Percentiles rank a stretch among this genome's conserved stretches.
These are phyloP conservation scores for Cryphonectria japonica DNA, from an alignment of 2,329 filamentous ascomycete genomes.

Conservation along the genomic window DNA sequence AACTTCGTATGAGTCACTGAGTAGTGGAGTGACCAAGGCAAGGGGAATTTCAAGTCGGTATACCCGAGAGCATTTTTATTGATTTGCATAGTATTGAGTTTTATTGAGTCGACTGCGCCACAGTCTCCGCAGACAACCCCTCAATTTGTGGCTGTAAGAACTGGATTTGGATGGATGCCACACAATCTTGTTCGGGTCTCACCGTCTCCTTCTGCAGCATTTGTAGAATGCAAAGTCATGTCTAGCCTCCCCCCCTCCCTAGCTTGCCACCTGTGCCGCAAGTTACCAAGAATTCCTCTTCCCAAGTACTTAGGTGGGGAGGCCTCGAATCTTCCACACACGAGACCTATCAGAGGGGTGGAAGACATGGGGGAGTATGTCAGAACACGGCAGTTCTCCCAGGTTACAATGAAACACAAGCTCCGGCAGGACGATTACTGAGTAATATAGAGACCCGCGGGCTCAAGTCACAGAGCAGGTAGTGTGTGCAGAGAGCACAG, in stretches of 20 bases:
- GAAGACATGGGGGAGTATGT: background rate
- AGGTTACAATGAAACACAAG: background rate
- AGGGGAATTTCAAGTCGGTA: background rate
- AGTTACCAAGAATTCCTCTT: too few relatives aligned
- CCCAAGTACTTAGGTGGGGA: too few relatives aligned
- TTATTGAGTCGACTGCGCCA: background rate
- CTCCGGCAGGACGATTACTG: background rate
- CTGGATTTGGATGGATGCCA: background rate
- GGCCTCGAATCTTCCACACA: background rate
- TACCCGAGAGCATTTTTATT: background rate
- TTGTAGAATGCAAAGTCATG: background rate
- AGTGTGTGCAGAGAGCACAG: background rate
- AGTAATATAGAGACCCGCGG: background rate
- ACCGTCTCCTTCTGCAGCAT: too few relatives aligned
- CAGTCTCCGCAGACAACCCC: background rate
- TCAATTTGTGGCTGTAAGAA: background rate
- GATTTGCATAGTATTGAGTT: too few relatives aligned
- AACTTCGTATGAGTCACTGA: too few relatives aligned
- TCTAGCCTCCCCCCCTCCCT: background rate
- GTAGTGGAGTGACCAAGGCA: background rate
- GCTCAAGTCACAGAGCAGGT: background rate
- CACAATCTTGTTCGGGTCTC: background rate
- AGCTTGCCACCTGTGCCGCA: background rate
- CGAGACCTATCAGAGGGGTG: background rate
- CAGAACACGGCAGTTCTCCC: background rate